phyloP scores from a whole-genome alignment of 345 rosid species.

The Dipteronia sinensis region DNA sequence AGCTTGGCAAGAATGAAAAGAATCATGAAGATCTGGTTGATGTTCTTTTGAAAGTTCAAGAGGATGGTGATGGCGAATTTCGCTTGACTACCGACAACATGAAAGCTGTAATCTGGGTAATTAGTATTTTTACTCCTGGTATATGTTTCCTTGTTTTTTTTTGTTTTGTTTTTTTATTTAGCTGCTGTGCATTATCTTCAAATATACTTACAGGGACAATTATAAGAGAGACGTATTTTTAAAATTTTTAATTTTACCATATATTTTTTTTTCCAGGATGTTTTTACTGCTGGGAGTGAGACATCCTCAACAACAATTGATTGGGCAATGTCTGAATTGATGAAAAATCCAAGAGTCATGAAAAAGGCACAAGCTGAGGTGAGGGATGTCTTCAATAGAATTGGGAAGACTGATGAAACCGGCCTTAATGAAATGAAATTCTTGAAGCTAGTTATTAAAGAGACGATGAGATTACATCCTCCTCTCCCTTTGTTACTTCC shows the following conservation, averaged over 20 bases:
- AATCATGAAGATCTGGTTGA: conserved; percentile 25
- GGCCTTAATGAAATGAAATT: not conserved
- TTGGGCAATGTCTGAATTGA: conserved; percentile 29
- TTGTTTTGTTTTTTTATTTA: too few relatives aligned
- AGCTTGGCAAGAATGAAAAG: not conserved
- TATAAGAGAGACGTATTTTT: too few relatives aligned
- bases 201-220: too few relatives aligned
- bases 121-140: too few relatives aligned
- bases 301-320: conserved; percentile 21
- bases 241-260: not conserved
- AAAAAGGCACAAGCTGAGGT: conserved; percentile 25
- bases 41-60: conserved; percentile 27
- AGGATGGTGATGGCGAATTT: not conserved
- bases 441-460: not conserved
- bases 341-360: conserved; percentile 21
- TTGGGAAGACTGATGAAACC: conserved; percentile 10
- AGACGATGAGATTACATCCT: not conserved
- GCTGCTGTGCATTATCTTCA: too few relatives aligned
- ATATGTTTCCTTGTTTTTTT: too few relatives aligned
- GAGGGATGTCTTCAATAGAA: conserved; percentile 13
- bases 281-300: conserved; percentile 27
- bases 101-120: conserved; percentile 38
- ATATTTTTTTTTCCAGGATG: conserved; percentile 8
- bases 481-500: not conserved
- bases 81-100: conserved; percentile 24